These are phyloP conservation scores for Lithospermum erythrorhizon DNA, from an alignment of 257 asterid species.

Conservation along the genomic window DNA sequence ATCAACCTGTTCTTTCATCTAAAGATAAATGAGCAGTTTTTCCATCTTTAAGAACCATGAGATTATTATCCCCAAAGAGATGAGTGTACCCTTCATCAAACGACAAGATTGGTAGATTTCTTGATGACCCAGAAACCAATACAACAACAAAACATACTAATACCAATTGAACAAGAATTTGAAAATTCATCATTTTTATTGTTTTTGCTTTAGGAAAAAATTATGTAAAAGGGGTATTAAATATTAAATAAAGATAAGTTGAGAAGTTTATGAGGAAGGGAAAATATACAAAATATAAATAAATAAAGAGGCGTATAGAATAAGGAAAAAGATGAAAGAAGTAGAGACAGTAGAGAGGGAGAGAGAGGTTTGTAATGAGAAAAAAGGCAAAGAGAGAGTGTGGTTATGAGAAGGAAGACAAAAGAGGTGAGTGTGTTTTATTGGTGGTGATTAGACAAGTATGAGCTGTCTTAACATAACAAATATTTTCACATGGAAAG, in stretches of 20 bases:
- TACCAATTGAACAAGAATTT: slow-evolving; percentile 13
- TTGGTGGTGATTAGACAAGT: slow-evolving; percentile 30
- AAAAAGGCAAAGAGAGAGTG: slow-evolving; percentile 11
- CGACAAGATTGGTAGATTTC: slow-evolving; percentile 51
- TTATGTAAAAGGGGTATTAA: not conserved
- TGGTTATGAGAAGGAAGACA: slow-evolving; percentile 16
- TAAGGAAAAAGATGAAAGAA: slow-evolving; percentile 13
- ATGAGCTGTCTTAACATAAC: slow-evolving; percentile 20
- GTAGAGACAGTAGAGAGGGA: slow-evolving; percentile 19
- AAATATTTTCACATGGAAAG: too few species aligned
- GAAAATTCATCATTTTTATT: slow-evolving; percentile 25
- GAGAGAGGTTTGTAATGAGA: slow-evolving; percentile 15
- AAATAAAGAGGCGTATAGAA: not conserved
- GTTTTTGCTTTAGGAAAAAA: not conserved
- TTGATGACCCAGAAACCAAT: slow-evolving; percentile 43
- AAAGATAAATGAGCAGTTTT: slow-evolving; percentile 58
- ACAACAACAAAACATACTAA: slow-evolving; percentile 24
- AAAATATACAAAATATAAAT: not conserved
- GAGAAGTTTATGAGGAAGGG: not conserved
- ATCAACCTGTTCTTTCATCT: slow-evolving; percentile 70
- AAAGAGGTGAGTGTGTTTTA: slow-evolving; percentile 17
- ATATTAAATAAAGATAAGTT: slow-evolving; percentile 6
- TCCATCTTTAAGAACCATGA: slow-evolving; percentile 64
- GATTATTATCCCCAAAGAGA: slow-evolving; percentile 70
- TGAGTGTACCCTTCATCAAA: slow-evolving; percentile 89